Evolutionary conservation across 2,329 filamentous ascomycete genomes (phyloP).

Genomic region (Fusarium hostae): DNA sequence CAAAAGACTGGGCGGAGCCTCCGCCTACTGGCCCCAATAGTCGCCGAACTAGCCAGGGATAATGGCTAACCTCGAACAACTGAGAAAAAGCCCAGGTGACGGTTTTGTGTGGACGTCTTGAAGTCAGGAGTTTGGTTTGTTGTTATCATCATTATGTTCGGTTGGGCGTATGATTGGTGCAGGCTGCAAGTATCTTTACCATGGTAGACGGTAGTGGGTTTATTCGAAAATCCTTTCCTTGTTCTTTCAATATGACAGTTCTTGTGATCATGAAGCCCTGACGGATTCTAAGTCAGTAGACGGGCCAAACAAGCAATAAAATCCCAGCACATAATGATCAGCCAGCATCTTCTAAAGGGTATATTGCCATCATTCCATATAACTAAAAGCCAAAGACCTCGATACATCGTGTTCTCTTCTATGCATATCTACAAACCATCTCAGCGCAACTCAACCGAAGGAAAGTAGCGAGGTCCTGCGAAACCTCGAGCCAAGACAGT

Average conservation of each 20-base stretch:
- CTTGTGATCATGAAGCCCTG: not conserved
- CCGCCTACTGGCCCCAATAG: not conserved
- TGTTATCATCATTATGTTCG: constrained; percentile 6
- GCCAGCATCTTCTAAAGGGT: constrained; percentile 1
- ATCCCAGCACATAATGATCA: not conserved
- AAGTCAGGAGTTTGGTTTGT: not conserved
- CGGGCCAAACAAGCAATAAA: not conserved
- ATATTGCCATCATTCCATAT: constrained; percentile 13
- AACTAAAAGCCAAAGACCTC: not conserved
- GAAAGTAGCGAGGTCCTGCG: constrained; percentile 86
- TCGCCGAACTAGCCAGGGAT: not conserved
- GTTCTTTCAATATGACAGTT: not conserved
- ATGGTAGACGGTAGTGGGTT: not conserved
- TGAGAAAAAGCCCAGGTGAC: not conserved
- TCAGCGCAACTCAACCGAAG: constrained; percentile 71
- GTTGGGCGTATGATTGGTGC: constrained; percentile 2
- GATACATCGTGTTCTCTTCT: not conserved
- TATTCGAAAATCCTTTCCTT: not conserved
- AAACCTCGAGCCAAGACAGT: constrained; percentile 85
- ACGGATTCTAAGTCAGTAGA: not conserved
- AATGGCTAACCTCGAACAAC: not conserved
- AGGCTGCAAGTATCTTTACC: constrained; percentile 17
- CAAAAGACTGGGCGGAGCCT: not conserved
- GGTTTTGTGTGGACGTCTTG: not conserved
- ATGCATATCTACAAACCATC: not conserved